Base-by-base conservation (phyloP, 805 yeast species). In the Wickerhamia fluorescens region DNA sequence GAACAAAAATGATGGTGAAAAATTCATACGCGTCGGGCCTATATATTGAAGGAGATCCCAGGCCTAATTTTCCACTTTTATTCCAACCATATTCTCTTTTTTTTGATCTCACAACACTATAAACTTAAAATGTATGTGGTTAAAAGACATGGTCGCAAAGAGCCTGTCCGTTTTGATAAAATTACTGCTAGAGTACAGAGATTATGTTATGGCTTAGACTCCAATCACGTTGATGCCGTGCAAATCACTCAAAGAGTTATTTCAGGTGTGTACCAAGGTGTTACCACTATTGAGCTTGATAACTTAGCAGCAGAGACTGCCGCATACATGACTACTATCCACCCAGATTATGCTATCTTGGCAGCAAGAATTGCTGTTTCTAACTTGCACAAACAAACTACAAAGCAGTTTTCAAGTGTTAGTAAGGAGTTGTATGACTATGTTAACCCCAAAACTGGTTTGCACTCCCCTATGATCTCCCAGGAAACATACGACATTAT, bases 331-430 rank as follows among this genome's bases (percentile, higher is more conserved):
- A 87, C 96, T 35, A 89, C 97, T 8, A 74, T 84, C 38, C 97
- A 89, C 57, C 97, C 97, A n/a, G 97, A 92, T 61, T 88, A 89
- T 48, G 96, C 96, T 16, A 76, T 78, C 24, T 69, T 87, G 45
- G 96, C 96, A 31, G 96, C 97, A 20, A 78, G 98, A 64, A 81
- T 89, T 37, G 96, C 97, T 13, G 79, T 92, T 31, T 84, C 96
- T 23, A 86, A 86, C 56, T 69, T 92, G 51, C 96, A 89, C 66
- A 88, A 88, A 61, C 95, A 87, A 62, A 88, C 96, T 30, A 82
- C 86, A 36, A 82, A 83, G 58, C 81, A 71, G 49, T 89, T 83
- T 47, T 79, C 94, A 22, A 77, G 75, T 44, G 94, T 86, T 27
- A 62, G 83, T 31, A 70, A 71, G 36, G 78, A 79, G 34, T 67